Conservation (phyloP, 352 stramenopile species). For the Pythium chondricola region DNA sequence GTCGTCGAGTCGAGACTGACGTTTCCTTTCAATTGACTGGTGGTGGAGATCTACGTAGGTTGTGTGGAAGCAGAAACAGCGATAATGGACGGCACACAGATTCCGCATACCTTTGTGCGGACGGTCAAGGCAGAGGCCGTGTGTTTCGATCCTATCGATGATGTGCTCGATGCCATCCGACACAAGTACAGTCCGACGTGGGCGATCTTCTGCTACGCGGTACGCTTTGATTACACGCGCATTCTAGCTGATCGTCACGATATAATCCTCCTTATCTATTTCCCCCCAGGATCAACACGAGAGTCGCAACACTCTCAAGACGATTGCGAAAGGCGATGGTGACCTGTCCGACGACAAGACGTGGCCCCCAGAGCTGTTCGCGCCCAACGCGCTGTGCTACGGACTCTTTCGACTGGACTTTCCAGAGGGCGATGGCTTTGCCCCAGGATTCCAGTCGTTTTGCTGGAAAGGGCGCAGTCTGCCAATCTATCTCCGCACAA, state of each 20-base stretch:
- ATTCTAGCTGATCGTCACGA: too few relatives aligned
- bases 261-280: too few relatives aligned
- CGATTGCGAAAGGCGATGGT: conserved; percentile 56
- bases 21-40: too few relatives aligned
- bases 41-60: too few relatives aligned
- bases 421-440: conserved; percentile 51
- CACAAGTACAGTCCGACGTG: conserved; percentile 56
- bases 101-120: conserved; percentile 78
- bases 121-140: conserved; percentile 78
- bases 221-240: too few relatives aligned
- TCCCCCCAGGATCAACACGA: conserved; percentile 70
- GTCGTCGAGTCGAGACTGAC: too few relatives aligned
- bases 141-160: conserved; percentile 71
- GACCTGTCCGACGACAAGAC: conserved; percentile 61
- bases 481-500: conserved; percentile 80
- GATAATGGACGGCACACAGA: conserved; percentile 43
- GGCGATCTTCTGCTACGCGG: conserved; percentile 72
- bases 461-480: conserved; percentile 87
- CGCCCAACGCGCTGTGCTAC: conserved; percentile 75
- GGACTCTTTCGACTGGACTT: conserved; percentile 69
- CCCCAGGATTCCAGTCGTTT: conserved; percentile 74
- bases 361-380: conserved; percentile 77
- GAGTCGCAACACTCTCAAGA: conserved; percentile 76
- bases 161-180: conserved; percentile 61
- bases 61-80: too few relatives aligned